Evolutionary conservation across 2,329 filamentous ascomycete genomes (phyloP).

Genomic region (Cytospora schulzeri): DNA sequence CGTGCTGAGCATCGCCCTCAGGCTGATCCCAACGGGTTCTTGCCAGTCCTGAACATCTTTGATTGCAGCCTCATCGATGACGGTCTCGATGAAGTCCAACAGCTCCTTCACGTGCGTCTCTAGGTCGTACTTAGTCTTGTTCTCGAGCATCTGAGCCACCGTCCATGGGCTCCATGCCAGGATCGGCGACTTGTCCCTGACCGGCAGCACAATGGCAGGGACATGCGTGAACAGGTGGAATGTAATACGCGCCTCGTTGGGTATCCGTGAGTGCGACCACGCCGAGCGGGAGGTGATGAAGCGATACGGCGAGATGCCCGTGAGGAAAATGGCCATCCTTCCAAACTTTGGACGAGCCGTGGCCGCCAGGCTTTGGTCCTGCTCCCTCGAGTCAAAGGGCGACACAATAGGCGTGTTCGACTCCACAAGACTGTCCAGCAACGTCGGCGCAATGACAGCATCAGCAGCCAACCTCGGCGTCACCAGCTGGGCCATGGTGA

Average conservation of each 20-base stretch:
- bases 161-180: constrained; percentile 31
- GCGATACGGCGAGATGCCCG: constrained; percentile 30
- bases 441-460: constrained; percentile 28
- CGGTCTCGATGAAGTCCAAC: constrained; percentile 24
- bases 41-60: constrained; percentile 23
- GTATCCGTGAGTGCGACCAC: constrained; percentile 30
- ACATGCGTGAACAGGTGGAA: constrained; percentile 31
- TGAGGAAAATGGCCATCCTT: constrained; percentile 28
- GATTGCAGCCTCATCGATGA: constrained; percentile 25
- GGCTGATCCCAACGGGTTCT: constrained; percentile 15
- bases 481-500: constrained; percentile 28
- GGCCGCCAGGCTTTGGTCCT: constrained; percentile 12
- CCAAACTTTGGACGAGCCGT: constrained; percentile 24
- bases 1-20: constrained; percentile 25
- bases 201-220: constrained; percentile 29
- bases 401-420: constrained; percentile 28
- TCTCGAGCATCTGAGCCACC: constrained; percentile 28
- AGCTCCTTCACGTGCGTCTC: constrained; percentile 24
- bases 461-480: constrained; percentile 28
- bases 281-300: constrained; percentile 27
- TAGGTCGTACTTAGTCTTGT: constrained; percentile 21
- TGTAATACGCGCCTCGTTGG: constrained; percentile 28
- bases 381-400: constrained; percentile 24
- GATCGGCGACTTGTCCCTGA: constrained; percentile 27
- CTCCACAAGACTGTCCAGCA: constrained; percentile 26